Conservation (phyloP, 2,329 filamentous ascomycete species). For the Geosmithia flava region DNA sequence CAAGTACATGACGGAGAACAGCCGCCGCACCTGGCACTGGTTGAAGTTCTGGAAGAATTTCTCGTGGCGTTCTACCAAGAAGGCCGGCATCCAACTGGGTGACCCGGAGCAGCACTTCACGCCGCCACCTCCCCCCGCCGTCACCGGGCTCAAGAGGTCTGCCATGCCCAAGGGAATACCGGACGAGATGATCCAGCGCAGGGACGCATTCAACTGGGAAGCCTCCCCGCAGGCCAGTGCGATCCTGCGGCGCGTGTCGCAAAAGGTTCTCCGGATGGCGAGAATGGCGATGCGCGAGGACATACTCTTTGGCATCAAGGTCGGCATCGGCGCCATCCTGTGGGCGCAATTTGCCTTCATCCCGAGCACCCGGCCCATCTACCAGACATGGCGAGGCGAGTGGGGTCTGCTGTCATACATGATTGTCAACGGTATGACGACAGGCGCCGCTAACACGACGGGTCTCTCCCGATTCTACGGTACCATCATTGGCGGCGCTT, state of each 20-base stretch:
- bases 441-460: constrained; percentile 90
- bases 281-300: constrained; percentile 41
- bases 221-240: constrained; percentile 34
- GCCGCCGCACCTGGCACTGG: constrained; percentile 68
- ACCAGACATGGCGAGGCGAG: constrained; percentile 83
- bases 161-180: constrained; percentile 45
- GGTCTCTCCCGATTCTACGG: constrained; percentile 77
- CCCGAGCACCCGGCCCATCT: constrained; percentile 62
- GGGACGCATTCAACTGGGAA: constrained; percentile 44
- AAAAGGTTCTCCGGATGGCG: constrained; percentile 29
- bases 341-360: constrained; percentile 88
- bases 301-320: constrained; percentile 75
- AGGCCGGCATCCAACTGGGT: constrained; percentile 8
- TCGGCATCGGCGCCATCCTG: constrained; percentile 76
- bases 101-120: constrained; percentile 30
- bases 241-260: constrained; percentile 30
- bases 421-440: constrained; percentile 96
- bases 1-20: constrained; percentile 55
- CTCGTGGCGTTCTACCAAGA: constrained; percentile 8
- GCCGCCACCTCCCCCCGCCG: constrained; percentile 19
- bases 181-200: constrained; percentile 35
- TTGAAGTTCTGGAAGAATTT: constrained; percentile 57
- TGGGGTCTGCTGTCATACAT: constrained; percentile 97
- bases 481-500: constrained; percentile 67
- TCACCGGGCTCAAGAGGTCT: constrained; percentile 37